These are phyloP conservation scores for Nemania sp. DNA, from an alignment of 2,329 filamentous ascomycete species.

Conservation along the genomic window DNA sequence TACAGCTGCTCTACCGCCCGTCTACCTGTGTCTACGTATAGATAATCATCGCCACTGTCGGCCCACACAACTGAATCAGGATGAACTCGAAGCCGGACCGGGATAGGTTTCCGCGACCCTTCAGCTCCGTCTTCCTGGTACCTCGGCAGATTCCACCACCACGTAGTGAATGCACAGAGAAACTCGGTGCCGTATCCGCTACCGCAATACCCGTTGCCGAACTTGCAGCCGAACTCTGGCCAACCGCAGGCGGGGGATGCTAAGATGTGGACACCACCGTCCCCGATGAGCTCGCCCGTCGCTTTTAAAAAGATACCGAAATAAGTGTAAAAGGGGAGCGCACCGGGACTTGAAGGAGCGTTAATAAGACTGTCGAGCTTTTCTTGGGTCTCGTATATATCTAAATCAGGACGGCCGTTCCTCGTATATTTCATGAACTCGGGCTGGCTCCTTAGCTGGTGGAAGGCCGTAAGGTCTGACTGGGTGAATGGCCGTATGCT, in stretches of 20 bases:
- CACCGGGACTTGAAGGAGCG: not conserved
- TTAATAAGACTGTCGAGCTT: slow-evolving; percentile 28
- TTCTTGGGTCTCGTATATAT: slow-evolving; percentile 1
- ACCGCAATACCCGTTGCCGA: slow-evolving; percentile 23
- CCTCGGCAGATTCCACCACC: slow-evolving; percentile 30
- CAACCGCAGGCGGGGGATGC: slow-evolving; percentile 21
- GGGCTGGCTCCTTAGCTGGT: slow-evolving; percentile 7
- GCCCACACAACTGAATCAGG: slow-evolving; percentile 12
- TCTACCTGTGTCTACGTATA: not conserved
- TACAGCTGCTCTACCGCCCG: slow-evolving; percentile 23
- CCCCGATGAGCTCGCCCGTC: slow-evolving; percentile 32
- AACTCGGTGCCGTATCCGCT: slow-evolving; percentile 32
- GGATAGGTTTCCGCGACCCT: not conserved
- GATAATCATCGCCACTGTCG: not conserved
- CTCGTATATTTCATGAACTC: slow-evolving; percentile 25
- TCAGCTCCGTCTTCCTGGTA: not conserved
- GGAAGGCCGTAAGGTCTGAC: slow-evolving; percentile 12
- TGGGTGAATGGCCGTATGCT: slow-evolving; percentile 7
- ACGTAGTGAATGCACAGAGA: slow-evolving; percentile 22
- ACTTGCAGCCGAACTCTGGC: slow-evolving; percentile 32
- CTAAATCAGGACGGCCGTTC: slow-evolving; percentile 1
- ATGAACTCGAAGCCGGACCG: slow-evolving; percentile 10
- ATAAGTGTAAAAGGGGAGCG: slow-evolving; percentile 15
- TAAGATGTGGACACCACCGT: slow-evolving; percentile 24
- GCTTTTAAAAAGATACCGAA: slow-evolving; percentile 28